Percentiles rank a stretch among this genome's conserved stretches.
Conservation (phyloP, 1,284 basidiomycete species). For the Agroathelia rolfsii region DNA sequence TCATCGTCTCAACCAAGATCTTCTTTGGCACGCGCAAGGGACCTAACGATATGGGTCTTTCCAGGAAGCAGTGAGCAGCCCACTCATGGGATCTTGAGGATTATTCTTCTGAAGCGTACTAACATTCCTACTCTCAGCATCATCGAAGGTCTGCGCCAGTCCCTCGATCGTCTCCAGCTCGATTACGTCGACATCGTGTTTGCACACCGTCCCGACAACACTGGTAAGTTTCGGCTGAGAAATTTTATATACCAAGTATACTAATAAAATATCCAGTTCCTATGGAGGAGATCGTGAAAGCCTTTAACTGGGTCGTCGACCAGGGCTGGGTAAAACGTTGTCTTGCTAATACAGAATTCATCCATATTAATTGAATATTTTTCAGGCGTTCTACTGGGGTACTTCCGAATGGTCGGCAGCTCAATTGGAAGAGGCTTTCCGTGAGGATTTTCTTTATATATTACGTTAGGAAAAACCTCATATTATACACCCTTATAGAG, state of each 20-base stretch:
- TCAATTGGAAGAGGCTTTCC: constrained; percentile 43
- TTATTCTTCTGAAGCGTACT: too few relatives aligned
- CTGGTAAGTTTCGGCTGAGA: constrained; percentile 21
- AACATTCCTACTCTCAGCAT: constrained; percentile 40
- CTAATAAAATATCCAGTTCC: constrained; percentile 19
- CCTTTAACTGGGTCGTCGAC: constrained; percentile 33
- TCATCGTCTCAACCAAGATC: constrained; percentile 60
- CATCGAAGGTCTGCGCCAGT: constrained; percentile 55
- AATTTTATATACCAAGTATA: too few relatives aligned
- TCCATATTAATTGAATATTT: constrained; percentile 1
- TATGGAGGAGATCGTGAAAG: constrained; percentile 39
- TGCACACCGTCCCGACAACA: constrained; percentile 44
- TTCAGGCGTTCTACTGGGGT: constrained; percentile 37
- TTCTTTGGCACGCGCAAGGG: constrained; percentile 41
- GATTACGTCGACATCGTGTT: constrained; percentile 60
- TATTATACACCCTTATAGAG: constrained; percentile 17
- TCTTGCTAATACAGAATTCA: not conserved
- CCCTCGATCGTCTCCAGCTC: constrained; percentile 50
- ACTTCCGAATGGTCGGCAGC: constrained; percentile 52
- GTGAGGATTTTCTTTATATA: constrained; percentile 15
- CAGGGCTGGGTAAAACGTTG: constrained; percentile 24
- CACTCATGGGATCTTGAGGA: too few relatives aligned
- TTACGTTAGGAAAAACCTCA: constrained; percentile 1
- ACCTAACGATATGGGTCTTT: constrained; percentile 48
- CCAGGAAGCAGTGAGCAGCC: constrained; percentile 60